Base-by-base conservation (phyloP, 2,329 filamentous ascomycete species). In the Anthostomella pinea region DNA sequence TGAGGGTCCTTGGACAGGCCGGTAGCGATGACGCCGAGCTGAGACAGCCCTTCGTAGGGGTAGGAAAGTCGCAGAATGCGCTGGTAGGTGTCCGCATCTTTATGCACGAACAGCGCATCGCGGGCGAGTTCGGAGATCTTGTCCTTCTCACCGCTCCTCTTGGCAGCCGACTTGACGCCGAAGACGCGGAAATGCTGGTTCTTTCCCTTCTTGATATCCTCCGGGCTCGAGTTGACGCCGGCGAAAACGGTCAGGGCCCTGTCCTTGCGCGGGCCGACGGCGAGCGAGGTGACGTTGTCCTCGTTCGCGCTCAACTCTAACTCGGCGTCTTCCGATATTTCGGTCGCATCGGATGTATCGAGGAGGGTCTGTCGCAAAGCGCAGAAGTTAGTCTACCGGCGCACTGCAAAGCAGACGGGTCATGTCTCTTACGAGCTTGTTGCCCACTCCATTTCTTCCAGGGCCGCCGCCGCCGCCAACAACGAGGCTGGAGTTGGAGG, bases 391-490 rank as follows among this genome's bases (percentile, higher is more conserved):
- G 45, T 47, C 39, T 50, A 36, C 39, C 27, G n/a, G n/a, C n/a
- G n/a, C n/a, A n/a, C n/a, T n/a, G n/a, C n/a, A n/a, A n/a, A n/a
- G n/a, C n/a, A n/a, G n/a, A n/a, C n/a, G n/a, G n/a, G n/a, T n/a
- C n/a, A 18, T 8, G 25, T 8, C 17, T 25, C 81, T 57, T 66
- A 85, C 85, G 56, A 95, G 88, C 64, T 88, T 88, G 70, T 95
- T 95, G 38, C 82, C 81, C 15, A 95, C 86, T 28, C 88, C 89
- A 49, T 79, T 88, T 48, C 80, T 79, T 31, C 85, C 81, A 47
- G 87, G 81, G 33, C 91, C 91, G 48, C 91, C 91, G 44, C 91
- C 91, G 34, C 91, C 91, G 42, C 84, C 88, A 23, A 95, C 86
- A 7, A 95, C 69, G 16, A 96, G 72, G 46, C 77, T 41, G 83